Percentiles rank a stretch among this genome's conserved stretches.
Conservation (phyloP, 257 asterid species). For the Ajuga chamaepitys region DNA sequence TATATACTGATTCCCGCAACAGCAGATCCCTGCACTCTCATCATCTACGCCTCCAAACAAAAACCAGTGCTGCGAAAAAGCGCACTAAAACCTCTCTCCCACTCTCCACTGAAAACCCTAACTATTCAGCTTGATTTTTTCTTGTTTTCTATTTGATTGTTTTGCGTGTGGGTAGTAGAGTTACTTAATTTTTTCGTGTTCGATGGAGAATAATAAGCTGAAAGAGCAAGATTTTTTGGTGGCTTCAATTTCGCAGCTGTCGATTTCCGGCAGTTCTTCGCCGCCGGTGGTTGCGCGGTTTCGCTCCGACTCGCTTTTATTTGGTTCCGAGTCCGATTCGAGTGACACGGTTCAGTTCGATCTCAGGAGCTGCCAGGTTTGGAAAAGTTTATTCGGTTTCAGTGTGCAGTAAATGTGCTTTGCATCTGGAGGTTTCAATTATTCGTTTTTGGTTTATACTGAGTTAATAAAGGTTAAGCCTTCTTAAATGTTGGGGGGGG, state of each 20-base stretch:
- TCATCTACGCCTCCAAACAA: conserved; percentile 25
- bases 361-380: conserved; percentile 49
- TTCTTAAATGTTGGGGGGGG: background rate
- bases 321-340: conserved; percentile 44
- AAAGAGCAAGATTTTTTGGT: conserved; percentile 53
- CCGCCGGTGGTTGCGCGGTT: conserved; percentile 64
- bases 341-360: conserved; percentile 43
- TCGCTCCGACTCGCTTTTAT: conserved; percentile 48
- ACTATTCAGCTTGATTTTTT: background rate
- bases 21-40: conserved; percentile 14
- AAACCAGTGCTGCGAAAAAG: conserved; percentile 22
- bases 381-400: background rate
- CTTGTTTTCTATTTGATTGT: background rate
- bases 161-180: background rate
- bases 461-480: background rate
- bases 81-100: conserved; percentile 19
- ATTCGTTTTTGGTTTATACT: background rate
- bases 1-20: background rate
- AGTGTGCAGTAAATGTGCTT: background rate
- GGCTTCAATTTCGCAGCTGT: conserved; percentile 68
- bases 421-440: background rate
- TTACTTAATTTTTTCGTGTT: background rate
- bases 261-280: conserved; percentile 48
- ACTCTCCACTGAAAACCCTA: conserved; percentile 45
- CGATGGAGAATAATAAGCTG: conserved; percentile 39